Evolutionary conservation across 805 yeast species (phyloP).

Genomic region (Blastobotrys peoriensis): DNA sequence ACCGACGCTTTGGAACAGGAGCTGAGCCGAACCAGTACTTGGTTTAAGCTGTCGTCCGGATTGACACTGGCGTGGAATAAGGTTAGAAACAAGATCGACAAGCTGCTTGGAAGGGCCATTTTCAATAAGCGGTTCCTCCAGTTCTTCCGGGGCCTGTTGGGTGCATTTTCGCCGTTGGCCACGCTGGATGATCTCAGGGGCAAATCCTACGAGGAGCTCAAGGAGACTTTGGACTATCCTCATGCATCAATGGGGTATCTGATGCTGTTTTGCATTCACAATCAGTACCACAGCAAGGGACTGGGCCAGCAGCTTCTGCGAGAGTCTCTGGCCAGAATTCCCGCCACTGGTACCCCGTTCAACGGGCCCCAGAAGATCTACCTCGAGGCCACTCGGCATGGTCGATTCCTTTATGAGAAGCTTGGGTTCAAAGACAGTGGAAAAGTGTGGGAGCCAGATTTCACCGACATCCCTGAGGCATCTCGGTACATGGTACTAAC

Average conservation of each 20-base stretch:
- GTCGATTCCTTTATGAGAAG: constrained; percentile 10
- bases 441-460: not conserved
- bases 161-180: not conserved
- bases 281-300: constrained; percentile 13
- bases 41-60: not conserved
- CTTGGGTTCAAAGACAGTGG: constrained; percentile 10
- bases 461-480: not conserved
- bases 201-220: constrained; percentile 8
- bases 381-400: constrained; percentile 12
- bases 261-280: constrained; percentile 8
- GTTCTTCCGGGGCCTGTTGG: constrained; percentile 1
- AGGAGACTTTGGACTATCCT: constrained; percentile 6
- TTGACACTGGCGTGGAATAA: not conserved
- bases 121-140: constrained; percentile 5
- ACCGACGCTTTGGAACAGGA: constrained; percentile 1
- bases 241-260: constrained; percentile 7
- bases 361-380: constrained; percentile 15
- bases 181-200: constrained; percentile 8
- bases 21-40: not conserved
- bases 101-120: constrained; percentile 10
- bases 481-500: not conserved
- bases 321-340: constrained; percentile 6
- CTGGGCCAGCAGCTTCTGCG: constrained; percentile 13
- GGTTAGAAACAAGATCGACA: constrained; percentile 3
- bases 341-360: constrained; percentile 7